Base-by-base conservation (phyloP, 2,329 filamentous ascomycete species). In the Xylariaceae sp. region DNA sequence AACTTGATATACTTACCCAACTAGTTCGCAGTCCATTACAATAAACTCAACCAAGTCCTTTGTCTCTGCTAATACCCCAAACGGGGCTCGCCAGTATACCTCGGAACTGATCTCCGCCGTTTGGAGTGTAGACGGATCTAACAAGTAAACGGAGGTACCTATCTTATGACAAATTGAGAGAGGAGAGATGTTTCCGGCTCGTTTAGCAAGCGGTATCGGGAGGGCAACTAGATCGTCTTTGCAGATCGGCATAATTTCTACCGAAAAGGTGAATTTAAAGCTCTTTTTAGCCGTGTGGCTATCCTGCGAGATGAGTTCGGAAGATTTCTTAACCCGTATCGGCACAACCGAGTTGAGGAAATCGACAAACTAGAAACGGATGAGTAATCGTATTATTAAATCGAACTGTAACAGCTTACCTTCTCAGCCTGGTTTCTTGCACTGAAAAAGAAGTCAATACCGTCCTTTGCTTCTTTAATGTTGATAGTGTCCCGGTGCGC, bases 191-290 rank as follows among this genome's bases (percentile, higher is more conserved):
- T 96, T 97, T 62, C 95, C 93, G 48, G 90, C 80, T 53, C 88
- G 86, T 74, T 92, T 95, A 12, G 95, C 95, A 57, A 98, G 80
- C 66, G 92, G 92, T 62, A 96, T 87, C 1, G 95, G 95, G 31
- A 99, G 79, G 1, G 91, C 93, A n/a, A 99, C 91, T 24, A 99
- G 80, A 71, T 99, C 95, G 68, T 99, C 95, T 75, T 97, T 96
- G 81, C 95, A 98, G 46, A 99, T 92, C 1, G 95, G 95, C 23
- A 98, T 88, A 45, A 99, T 76, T 72, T 97, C 91, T 51, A 89
- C 87, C 0, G 92, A 96, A 76, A 87, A 98, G 41, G 90, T 89
- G 77, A 97, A 97, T 74, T 99, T 99, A 84, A 94, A 98, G 29
- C 89, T 92, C 75, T 91, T 95, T 58, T 88, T 90, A 14, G 89